Evolutionary conservation across 2,329 filamentous ascomycete species (phyloP).

Genomic region (Fusarium musae): DNA sequence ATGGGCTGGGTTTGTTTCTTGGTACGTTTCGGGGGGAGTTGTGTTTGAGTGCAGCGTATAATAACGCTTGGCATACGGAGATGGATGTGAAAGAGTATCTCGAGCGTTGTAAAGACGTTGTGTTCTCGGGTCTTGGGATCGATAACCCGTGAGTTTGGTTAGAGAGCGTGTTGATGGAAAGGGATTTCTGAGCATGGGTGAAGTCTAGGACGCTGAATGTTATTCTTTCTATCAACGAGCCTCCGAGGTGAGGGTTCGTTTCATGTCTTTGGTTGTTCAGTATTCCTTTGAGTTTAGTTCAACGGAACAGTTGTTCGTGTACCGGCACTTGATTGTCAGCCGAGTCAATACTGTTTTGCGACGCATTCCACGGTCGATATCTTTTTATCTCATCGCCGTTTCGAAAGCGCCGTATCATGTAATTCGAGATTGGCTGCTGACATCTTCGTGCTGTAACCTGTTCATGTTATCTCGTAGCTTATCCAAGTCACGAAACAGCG

Average conservation of each 20-base stretch:
- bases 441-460: not conserved
- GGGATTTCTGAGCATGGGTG: too few species aligned
- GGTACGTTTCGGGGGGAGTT: constrained; percentile 52
- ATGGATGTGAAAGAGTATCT: constrained; percentile 37
- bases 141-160: too few species aligned
- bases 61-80: constrained; percentile 55
- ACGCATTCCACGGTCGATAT: too few species aligned
- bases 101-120: constrained; percentile 27
- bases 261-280: rapidly evolving
- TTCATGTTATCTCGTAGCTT: not conserved
- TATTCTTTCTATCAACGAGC: too few species aligned
- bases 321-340: not conserved
- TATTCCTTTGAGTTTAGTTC: not conserved
- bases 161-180: too few species aligned
- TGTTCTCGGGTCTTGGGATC: not conserved
- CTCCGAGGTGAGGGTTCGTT: too few species aligned
- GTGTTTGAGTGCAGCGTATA: constrained; percentile 54
- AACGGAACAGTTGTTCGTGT: too few species aligned
- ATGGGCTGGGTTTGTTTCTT: constrained; percentile 52
- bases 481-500: too few species aligned
- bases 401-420: not conserved
- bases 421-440: rapidly evolving
- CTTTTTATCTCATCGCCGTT: not conserved
- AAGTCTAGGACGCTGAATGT: too few species aligned
- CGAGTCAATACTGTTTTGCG: not conserved